Conservation (phyloP, 805 yeast genomes). For the Dipodascus geniculatus region DNA sequence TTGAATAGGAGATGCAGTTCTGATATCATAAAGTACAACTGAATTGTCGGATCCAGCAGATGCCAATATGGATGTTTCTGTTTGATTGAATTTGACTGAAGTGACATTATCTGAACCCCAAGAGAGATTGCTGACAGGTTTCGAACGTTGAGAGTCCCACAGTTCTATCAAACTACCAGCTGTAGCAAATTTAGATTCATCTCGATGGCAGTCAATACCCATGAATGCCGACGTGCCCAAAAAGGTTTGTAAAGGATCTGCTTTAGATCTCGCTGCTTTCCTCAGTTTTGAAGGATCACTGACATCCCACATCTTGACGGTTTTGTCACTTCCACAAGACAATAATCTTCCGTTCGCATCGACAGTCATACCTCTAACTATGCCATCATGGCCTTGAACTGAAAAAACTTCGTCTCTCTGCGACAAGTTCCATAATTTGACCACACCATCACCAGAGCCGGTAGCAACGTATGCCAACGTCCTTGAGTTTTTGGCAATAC, state of each 20-base stretch:
- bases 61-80: conserved; percentile 82
- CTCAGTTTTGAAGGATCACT: neutral
- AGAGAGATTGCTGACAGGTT: conserved; percentile 63
- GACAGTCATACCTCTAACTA: conserved; percentile 75
- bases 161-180: conserved; percentile 83
- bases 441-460: conserved; percentile 91
- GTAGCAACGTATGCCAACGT: conserved; percentile 68
- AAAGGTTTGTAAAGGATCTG: conserved; percentile 40
- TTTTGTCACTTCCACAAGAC: conserved; percentile 86
- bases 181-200: conserved; percentile 67
- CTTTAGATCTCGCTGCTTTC: conserved; percentile 28
- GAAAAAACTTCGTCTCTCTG: conserved; percentile 63
- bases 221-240: conserved; percentile 76
- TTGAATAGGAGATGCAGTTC: conserved; percentile 88
- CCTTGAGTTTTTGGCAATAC: conserved; percentile 67
- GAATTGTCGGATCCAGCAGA: conserved; percentile 87
- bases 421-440: conserved; percentile 88
- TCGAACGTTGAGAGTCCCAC: conserved; percentile 82
- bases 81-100: conserved; percentile 74
- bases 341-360: conserved; percentile 52
- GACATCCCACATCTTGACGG: conserved; percentile 82
- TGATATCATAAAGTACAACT: conserved; percentile 75
- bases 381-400: conserved; percentile 81
- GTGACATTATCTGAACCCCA: conserved; percentile 96
- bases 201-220: conserved; percentile 76